phyloP scores from a whole-genome alignment of 2,329 filamentous ascomycete genomes.

The Diaporthe sp. region DNA sequence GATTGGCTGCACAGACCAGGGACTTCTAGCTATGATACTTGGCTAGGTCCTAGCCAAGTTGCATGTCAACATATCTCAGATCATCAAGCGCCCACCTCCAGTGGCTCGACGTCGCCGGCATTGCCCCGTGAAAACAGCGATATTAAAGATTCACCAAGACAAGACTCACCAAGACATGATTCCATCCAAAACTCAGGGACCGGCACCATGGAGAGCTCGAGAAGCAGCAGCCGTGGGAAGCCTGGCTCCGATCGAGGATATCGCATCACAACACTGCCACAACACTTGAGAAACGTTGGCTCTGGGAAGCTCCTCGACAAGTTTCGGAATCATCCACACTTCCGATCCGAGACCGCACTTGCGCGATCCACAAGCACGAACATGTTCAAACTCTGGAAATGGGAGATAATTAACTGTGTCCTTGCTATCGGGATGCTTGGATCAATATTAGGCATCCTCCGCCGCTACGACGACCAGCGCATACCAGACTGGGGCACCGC shows the following conservation, averaged over 20 bases:
- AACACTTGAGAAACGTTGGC: not conserved
- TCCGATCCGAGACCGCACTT: not conserved
- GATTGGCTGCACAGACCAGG: not conserved
- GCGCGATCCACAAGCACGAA: fast-evolving
- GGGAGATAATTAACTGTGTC: not conserved
- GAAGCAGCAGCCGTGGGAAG: not conserved
- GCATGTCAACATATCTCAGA: not conserved
- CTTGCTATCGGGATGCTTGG: not conserved
- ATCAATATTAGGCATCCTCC: not conserved
- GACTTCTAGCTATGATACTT: no score
- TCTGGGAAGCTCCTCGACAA: not conserved
- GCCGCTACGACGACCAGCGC: not conserved
- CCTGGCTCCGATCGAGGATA: not conserved
- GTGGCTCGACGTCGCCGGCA: not conserved
- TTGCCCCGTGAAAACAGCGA: not conserved
- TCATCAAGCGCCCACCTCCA: not conserved
- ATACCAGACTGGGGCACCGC: not conserved
- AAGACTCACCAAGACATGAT: not conserved
- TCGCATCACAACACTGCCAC: not conserved
- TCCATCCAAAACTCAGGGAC: no score
- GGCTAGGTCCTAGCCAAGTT: not conserved
- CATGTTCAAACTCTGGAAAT: not conserved
- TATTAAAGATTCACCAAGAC: not conserved
- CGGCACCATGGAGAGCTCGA: no score
- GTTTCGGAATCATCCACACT: fast-evolving